phyloP scores from a whole-genome alignment of 306 rosid genomes.

The Rubus idaeus region DNA sequence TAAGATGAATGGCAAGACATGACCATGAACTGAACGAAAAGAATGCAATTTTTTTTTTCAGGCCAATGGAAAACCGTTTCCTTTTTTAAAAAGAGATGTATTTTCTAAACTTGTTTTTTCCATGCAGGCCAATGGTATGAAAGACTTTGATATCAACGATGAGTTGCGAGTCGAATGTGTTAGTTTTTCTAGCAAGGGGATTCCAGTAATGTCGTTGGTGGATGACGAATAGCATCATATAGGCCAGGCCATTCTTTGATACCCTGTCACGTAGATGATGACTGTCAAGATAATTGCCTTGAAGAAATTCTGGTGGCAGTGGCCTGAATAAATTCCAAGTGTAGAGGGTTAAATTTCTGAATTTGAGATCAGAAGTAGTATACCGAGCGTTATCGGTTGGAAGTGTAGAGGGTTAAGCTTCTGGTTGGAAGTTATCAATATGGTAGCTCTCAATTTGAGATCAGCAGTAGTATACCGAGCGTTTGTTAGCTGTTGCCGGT shows the following conservation, averaged over 20 bases:
- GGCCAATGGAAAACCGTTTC: background rate
- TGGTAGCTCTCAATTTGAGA: background rate
- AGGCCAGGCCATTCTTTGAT: slow-evolving; percentile 11
- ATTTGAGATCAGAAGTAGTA: background rate
- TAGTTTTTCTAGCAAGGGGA: slow-evolving; percentile 72
- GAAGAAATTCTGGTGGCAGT: slow-evolving; percentile 13
- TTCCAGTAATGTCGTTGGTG: slow-evolving; percentile 64
- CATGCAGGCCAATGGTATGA: slow-evolving; percentile 50
- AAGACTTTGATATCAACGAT: slow-evolving; percentile 52
- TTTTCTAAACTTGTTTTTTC: slow-evolving; percentile 5
- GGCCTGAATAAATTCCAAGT: background rate
- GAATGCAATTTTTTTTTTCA: background rate
- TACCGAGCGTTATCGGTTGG: background rate
- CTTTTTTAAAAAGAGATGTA: background rate
- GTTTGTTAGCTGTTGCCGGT: background rate
- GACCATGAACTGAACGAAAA: background rate
- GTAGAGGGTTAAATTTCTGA: background rate
- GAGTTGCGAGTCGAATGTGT: slow-evolving; percentile 63
- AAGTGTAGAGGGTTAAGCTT: background rate
- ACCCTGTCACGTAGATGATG: background rate
- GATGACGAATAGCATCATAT: slow-evolving; percentile 42
- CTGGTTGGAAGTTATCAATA: background rate
- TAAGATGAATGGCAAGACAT: background rate
- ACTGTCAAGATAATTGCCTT: slow-evolving; percentile 20
- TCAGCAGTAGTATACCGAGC: background rate